phyloP scores from a whole-genome alignment of 805 yeast genomes.

The Yamadazyma olivae region DNA sequence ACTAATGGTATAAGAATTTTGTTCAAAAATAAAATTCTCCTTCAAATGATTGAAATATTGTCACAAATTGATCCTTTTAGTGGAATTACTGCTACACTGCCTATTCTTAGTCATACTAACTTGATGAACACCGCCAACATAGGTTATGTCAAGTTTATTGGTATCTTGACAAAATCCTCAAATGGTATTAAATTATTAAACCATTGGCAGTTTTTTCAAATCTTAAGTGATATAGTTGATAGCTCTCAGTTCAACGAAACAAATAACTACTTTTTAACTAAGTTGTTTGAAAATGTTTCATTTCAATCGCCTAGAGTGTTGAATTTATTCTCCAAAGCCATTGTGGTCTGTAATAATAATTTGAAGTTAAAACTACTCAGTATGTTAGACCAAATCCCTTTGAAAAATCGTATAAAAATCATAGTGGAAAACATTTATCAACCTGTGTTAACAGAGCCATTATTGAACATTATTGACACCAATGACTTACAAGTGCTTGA shows the following conservation, averaged over 20 bases:
- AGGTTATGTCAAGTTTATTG: conserved; percentile 80
- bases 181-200: conserved; percentile 69
- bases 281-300: conserved; percentile 61
- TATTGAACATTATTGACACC: conserved; percentile 1
- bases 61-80: conserved; percentile 81
- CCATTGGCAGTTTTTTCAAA: conserved; percentile 82
- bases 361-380: conserved; percentile 37
- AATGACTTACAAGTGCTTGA: not conserved
- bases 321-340: conserved; percentile 56
- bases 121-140: conserved; percentile 61
- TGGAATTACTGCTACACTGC: conserved; percentile 70
- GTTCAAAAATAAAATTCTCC: conserved; percentile 69
- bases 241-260: conserved; percentile 28
- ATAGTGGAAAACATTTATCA: conserved; percentile 10
- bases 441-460: conserved; percentile 1
- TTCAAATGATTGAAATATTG: conserved; percentile 86
- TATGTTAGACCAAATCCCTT: conserved; percentile 2
- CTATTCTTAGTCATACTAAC: conserved; percentile 62
- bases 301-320: conserved; percentile 16
- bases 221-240: conserved; percentile 67
- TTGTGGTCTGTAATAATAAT: conserved; percentile 53
- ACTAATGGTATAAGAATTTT: conserved; percentile 67
- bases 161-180: conserved; percentile 57
- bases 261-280: conserved; percentile 51
- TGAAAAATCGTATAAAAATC: conserved; percentile 3